Evolutionary conservation across 2,329 filamentous ascomycete genomes (phyloP), one percentile per base, ranked within the genome.

Genomic region (Fusarium sp.): DNA sequence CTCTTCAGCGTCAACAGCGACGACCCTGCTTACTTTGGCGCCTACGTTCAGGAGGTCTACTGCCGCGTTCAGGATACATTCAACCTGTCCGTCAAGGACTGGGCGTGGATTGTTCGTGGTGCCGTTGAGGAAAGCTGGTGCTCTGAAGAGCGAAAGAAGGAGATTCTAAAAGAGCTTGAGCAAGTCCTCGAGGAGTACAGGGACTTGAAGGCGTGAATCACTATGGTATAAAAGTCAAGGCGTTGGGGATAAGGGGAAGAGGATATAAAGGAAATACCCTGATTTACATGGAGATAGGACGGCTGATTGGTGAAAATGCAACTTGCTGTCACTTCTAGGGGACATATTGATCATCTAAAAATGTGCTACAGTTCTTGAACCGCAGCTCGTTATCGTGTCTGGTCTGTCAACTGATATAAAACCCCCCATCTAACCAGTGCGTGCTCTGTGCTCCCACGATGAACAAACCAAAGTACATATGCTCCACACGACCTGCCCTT

Each of bases 31-130:
- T 93, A 93, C 75, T 94, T 94, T 80, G 91, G 91, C 5, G 90
- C 88, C 0, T 93, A 93, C 77, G 87, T 94, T 54, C 80, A 92
- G 52, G 90, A 92, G 72, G 93, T 93, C 70, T 94, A 76, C 62
- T 91, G 88, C 72, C 90, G 89, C 2, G 90, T 94, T 29, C 91
- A 94, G 77, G 89, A 93, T 41, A 88, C 89, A 1, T 93, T 93
- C 77, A 76, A 80, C 6, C 77, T 94, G 68, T 84, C 78, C 23
- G 79, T 89, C 6, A 78, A 80, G n/a, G 91, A 94, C 55, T 94
- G 92, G 92, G 84, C 81, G 68, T 79, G 75, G 8, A 90, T 94
- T 73, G 88, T 86, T 13, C 82, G 83, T 66, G 86, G 87, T 37
- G 84, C 86, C 21, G 88, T 93, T 13, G 81, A 86, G 64, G 90